phyloP scores from a whole-genome alignment of 495 filamentous ascomycete genomes.

The Mycothermus thermophilus region DNA sequence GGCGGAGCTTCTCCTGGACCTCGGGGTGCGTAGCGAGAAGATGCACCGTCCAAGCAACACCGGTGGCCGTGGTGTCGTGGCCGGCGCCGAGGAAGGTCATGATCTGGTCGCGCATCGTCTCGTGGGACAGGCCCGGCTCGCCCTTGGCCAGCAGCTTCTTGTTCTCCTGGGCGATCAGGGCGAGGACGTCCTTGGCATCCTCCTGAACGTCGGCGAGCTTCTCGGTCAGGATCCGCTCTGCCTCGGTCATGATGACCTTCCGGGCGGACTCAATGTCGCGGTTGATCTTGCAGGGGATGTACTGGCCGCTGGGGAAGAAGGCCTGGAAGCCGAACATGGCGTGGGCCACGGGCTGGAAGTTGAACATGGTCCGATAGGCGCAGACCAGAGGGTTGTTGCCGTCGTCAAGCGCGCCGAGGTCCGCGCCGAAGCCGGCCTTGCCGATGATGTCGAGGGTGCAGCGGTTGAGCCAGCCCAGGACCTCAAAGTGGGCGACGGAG shows the following conservation, averaged over 20 bases:
- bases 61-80: constrained; percentile 29
- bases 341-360: constrained; percentile 27
- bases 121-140: constrained; percentile 21
- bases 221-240: constrained; percentile 9
- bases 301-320: constrained; percentile 29
- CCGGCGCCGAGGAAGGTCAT: constrained; percentile 31
- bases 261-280: constrained; percentile 29
- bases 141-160: constrained; percentile 10
- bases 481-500: constrained; percentile 29
- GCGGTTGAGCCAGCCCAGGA: constrained; percentile 35
- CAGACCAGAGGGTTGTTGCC: constrained; percentile 27
- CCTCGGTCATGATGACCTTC: constrained; percentile 22
- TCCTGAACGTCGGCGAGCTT: constrained; percentile 17
- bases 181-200: constrained; percentile 29
- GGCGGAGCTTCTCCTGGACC: constrained; percentile 20
- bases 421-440: constrained; percentile 35
- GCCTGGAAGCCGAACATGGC: constrained; percentile 31
- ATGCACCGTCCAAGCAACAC: constrained; percentile 23
- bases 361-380: constrained; percentile 33
- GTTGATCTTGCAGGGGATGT: constrained; percentile 33
- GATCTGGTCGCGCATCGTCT: constrained; percentile 36
- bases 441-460: constrained; percentile 41
- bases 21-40: constrained; percentile 21
- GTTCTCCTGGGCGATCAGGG: constrained; percentile 24
- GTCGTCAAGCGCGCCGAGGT: constrained; percentile 31